phyloP scores from a whole-genome alignment of 2,329 filamentous ascomycete species.

The Neopestalotiopsis sp. region DNA sequence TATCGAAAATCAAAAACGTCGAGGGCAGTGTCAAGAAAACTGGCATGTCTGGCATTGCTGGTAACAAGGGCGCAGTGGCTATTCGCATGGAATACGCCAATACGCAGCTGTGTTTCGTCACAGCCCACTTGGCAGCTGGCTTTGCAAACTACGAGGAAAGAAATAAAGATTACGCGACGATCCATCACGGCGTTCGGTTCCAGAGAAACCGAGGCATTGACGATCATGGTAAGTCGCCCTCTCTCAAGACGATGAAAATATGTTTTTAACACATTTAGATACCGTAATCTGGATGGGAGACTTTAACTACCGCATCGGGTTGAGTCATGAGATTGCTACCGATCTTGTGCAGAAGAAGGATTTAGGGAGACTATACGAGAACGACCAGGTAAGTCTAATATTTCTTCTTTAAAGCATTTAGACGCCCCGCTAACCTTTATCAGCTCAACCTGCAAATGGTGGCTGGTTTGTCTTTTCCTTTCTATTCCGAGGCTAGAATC shows the following conservation, averaged over 20 bases:
- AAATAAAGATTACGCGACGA: conserved; percentile 91
- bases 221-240: conserved; percentile 70
- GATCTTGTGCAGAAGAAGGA: conserved; percentile 75
- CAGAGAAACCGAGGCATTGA: conserved; percentile 90
- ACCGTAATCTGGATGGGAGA: conserved; percentile 94
- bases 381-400: conserved; percentile 74
- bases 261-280: conserved; percentile 46
- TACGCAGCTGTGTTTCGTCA: conserved; percentile 93
- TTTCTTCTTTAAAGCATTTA: background rate
- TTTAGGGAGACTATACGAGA: conserved; percentile 82
- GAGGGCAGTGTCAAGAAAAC: conserved; percentile 94
- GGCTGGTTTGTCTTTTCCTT: conserved; percentile 85
- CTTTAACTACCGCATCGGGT: conserved; percentile 96
- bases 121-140: conserved; percentile 92
- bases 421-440: conserved; percentile 23
- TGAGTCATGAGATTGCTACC: conserved; percentile 79
- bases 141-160: conserved; percentile 97
- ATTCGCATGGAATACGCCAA: conserved; percentile 95
- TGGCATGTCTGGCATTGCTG: conserved; percentile 94
- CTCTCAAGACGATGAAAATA: background rate
- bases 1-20: conserved; percentile 91
- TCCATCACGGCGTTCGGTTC: conserved; percentile 85
- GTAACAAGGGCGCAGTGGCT: conserved; percentile 96
- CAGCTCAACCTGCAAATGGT: conserved; percentile 96
- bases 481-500: conserved; percentile 89